Base-by-base conservation (phyloP, 2,329 filamentous ascomycete genomes). In the Dactylellina haptotyla region DNA sequence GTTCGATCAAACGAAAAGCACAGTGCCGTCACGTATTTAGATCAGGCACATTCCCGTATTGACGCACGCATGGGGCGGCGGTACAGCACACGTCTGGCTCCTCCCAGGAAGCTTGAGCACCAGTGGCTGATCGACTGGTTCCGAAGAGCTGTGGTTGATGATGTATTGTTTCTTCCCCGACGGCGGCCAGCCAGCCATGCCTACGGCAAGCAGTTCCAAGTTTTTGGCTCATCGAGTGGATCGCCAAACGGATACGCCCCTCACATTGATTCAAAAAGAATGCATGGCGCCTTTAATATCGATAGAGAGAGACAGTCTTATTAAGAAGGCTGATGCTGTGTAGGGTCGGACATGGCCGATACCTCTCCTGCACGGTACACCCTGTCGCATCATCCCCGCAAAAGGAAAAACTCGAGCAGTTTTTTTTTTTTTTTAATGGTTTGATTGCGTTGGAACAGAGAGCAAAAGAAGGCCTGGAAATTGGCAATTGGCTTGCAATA, bases 231-330 rank as follows among this genome's bases (percentile, higher is more conserved):
- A 20, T 34, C 16, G 10, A 37, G 56, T 32, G 57, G 58, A 63
- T 63, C 58, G 46, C 58, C 58, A 51, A 30, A 53, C 32, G 58
- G 46, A 57, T 64, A 45, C 65, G 65, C 65, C 58, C 58, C 66
- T 71, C 66, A 50, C 56, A 50, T 61, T 63, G 65, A 61, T 69
- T 56, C 56, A 69, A 39, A 69, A 32, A 41, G 37, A 63, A 63
- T 63, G 65, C 57, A 67, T 59, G 63, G 53, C 25, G 34, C 63
- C 63, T 57, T 65, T 67, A 67, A 51, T 57, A 67, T 67, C 56
- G 53, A 58, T 67, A 45, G 32, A 39, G 34, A 50, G 45, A 50
- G 39, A 48, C 45, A 45, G 50, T 18, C 32, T 45, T 32, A 54
- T 16, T 10, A 10, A 30, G 34, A 53, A 28, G 51, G 34, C 50